Evolutionary conservation across 192 early-diverging fungal genomes (phyloP).

Genomic region (Umbelopsis vinacea): DNA sequence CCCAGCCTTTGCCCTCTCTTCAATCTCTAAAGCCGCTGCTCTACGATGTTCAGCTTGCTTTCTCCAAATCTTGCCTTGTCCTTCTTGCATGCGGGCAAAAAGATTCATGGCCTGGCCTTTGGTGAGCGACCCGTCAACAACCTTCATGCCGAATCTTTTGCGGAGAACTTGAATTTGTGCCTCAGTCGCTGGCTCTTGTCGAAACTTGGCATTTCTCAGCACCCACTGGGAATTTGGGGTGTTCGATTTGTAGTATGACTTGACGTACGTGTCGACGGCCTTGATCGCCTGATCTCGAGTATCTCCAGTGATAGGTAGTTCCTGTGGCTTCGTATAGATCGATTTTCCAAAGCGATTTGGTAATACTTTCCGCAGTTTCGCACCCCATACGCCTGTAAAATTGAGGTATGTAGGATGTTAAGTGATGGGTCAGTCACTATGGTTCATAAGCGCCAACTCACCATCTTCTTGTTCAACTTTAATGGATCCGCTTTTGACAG

Average conservation of each 20-base stretch:
- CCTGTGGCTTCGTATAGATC: background rate
- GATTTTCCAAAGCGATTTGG: background rate
- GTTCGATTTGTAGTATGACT: conserved; percentile 18
- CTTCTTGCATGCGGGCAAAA: conserved; percentile 59
- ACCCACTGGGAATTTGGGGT: conserved; percentile 22
- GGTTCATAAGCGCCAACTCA: background rate
- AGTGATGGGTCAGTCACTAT: background rate
- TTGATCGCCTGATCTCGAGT: conserved; percentile 57
- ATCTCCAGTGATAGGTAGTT: conserved; percentile 50
- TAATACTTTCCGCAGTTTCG: conserved; percentile 12
- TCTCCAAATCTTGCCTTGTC: conserved; percentile 56
- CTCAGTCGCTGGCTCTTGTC: conserved; percentile 51
- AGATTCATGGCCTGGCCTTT: conserved; percentile 77
- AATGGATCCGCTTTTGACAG: conserved; percentile 34
- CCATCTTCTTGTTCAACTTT: conserved; percentile 32
- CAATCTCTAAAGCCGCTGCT: conserved; percentile 27
- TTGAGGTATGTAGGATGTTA: conserved; percentile 23
- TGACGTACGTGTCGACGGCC: conserved; percentile 68
- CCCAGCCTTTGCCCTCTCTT: conserved; percentile 13
- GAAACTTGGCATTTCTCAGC: conserved; percentile 58
- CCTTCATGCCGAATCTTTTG: conserved; percentile 18
- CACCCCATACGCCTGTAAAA: conserved; percentile 29
- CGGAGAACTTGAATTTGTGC: conserved; percentile 56
- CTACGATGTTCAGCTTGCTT: conserved; percentile 10
- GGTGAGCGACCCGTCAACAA: conserved; percentile 47